Percentiles rank a stretch among this genome's conserved stretches.
These are phyloP conservation scores for Zoysia japonica DNA, from an alignment of 176 grass and related monocot genomes.

Conservation along the genomic window DNA sequence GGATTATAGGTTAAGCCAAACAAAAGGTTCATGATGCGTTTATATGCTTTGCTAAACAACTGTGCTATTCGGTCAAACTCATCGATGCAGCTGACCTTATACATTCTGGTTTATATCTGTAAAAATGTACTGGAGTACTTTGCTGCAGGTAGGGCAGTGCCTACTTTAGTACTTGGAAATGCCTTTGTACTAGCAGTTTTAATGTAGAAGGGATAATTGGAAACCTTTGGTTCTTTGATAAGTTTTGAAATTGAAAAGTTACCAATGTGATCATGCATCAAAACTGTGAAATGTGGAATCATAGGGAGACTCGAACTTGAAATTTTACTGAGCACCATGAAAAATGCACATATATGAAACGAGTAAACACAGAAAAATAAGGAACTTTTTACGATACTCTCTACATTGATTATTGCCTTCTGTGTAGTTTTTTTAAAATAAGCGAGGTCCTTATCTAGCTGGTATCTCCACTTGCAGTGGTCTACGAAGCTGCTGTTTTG, in stretches of 20 bases:
- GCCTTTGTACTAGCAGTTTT: background rate
- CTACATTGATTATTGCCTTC: background rate
- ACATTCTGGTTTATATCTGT: background rate
- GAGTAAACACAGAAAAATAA: background rate
- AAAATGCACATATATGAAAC: constrained; percentile 7
- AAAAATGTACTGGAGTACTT: background rate
- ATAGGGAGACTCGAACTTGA: background rate
- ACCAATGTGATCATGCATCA: constrained; percentile 1
- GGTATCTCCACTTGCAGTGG: constrained; percentile 72
- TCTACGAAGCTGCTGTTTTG: constrained; percentile 90
- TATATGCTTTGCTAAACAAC: background rate
- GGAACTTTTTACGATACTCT: background rate
- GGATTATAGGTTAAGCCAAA: background rate
- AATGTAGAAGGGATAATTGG: background rate
- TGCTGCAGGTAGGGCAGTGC: background rate
- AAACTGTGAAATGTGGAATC: background rate
- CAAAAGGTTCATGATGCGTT: background rate
- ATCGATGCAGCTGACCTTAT: background rate
- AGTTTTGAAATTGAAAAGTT: background rate
- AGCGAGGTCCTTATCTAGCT: constrained; percentile 45
- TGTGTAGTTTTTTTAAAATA: constrained; percentile 15
- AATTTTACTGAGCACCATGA: background rate
- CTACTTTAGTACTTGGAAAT: background rate
- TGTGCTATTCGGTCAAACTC: background rate
- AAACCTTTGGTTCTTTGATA: background rate